Base-by-base conservation (phyloP, 2,329 filamentous ascomycete genomes). In the Botrytis hyacinthi region DNA sequence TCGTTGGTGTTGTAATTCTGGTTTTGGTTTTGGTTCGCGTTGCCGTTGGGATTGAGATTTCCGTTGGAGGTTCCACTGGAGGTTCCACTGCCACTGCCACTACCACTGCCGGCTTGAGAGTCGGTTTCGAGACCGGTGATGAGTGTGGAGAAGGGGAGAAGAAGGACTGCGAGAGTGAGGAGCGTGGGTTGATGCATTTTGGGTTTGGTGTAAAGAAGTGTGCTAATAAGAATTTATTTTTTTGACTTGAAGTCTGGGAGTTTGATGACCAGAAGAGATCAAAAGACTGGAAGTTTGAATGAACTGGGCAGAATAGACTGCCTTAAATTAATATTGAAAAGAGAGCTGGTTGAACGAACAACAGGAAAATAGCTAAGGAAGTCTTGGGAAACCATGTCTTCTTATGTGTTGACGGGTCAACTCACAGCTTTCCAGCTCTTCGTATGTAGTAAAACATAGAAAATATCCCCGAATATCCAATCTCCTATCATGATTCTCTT, bases 1-100 rank as follows among this genome's bases (percentile, higher is more conserved):
- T 62, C n/a, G 26, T 62, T 66, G 18, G 44, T 32, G 42, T 66
- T 65, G n/a, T 46, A 29, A 32, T 65, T 65, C 18, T 65, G n/a
- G n/a, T 65, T 65, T 35, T 32, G n/a, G 40, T 65, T 66, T 48
- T 46, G 20, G 29, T 66, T 66, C 0, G 42, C 62, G 62, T 62
- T 62, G 37, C 22, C 37, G 60, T 66, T 66, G n/a, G 42, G 62
- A 26, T 48, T 66, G 42, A 48, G 42, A n/a, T 66, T 66, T 3
- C 12, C 42, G 12, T 48, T 66, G 22, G 16, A 16, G 8, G 26
- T 62, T 18, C 60, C 26, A 8, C 60, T 62, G 37, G 3, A 29
- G n/a, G 14, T 60, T 60, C 16, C 59, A 26, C 20, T 61, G 5
- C 60, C 62, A 35, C 20, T 61, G 5, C 60, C 62, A 18, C 18